Evolutionary conservation across 805 yeast species (phyloP).

Genomic region (Hanseniaspora osmophila): DNA sequence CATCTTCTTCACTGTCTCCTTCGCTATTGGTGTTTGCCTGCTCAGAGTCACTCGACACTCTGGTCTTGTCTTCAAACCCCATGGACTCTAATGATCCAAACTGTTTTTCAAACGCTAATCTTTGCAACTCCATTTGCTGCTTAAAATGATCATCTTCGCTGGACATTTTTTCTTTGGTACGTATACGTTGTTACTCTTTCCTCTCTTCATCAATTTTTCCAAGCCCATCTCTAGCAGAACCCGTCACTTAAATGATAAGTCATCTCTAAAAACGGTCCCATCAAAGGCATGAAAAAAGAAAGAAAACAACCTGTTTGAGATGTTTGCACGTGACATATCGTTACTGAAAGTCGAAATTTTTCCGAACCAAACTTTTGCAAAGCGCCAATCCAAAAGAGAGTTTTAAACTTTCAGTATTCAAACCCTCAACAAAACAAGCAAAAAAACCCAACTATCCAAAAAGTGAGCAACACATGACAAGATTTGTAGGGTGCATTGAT

Average conservation of each 20-base stretch:
- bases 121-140: conserved; percentile 33
- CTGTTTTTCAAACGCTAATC: conserved; percentile 48
- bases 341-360: no score
- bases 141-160: conserved; percentile 11
- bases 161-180: background rate
- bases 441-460: no score
- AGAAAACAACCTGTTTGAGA: no score
- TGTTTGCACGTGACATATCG: no score
- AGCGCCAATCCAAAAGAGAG: no score
- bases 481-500: conserved; percentile 88
- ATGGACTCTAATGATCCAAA: conserved; percentile 44
- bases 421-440: background rate
- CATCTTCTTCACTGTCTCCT: background rate
- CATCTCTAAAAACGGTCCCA: no score
- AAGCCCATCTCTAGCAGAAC: no score
- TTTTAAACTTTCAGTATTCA: background rate
- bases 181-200: background rate
- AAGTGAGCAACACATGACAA: conserved; percentile 41
- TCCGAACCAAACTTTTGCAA: no score
- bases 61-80: conserved; percentile 37
- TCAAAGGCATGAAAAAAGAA: no score
- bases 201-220: background rate
- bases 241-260: no score
- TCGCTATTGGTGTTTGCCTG: conserved; percentile 3
- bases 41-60: conserved; percentile 6